Evolutionary conservation across 176 grass and related monocot genomes (phyloP), one percentile per base, ranked within the genome.

Genomic region (Pontederia crassipes): DNA sequence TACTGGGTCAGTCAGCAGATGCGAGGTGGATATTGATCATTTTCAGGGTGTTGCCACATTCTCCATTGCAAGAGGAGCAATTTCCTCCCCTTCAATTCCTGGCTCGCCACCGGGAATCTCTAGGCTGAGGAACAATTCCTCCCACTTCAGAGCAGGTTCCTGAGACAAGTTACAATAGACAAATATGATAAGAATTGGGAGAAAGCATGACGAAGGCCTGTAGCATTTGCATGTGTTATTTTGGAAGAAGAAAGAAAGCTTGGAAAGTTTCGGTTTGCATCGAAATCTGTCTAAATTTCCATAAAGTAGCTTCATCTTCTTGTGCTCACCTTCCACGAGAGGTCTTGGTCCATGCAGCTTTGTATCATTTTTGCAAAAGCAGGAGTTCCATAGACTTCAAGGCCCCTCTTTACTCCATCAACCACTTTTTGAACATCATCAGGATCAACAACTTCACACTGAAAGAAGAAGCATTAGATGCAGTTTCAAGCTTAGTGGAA

Each of bases 331-430:
- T 97, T 91, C 92, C 92, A 97, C 9, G 87, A 97, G 59, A 97
- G 83, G 17, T 97, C 92, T 79, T 83, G 87, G 12, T 60, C 57
- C 87, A 97, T 97, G 78, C 92, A 97, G 72, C 90, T 97, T 73
- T 66, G 72, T 55, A 85, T 80, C 92, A 97, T 97, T 61, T 75
- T 75, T 2, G 73, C 2, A 50, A 89, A 84, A 2, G 69, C 74
- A 67, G 78, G 59, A 11, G 81, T 97, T 49, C 87, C 87, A 11
- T 88, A 55, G 48, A 85, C 48, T 51, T 82, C 82, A 57, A 88
- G 66, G 26, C 81, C 81, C 9, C 87, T 84, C 52, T 88, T 88
- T 62, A 85, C 47, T 11, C 87, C 85, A 12, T 69, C 80, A 5
- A 77, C 76, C 12, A 83, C 75, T 78, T 97, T 97, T 63, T 82